Evolutionary conservation across 1,284 basidiomycete species (phyloP).

Genomic region (Ceratobasidium sp.): DNA sequence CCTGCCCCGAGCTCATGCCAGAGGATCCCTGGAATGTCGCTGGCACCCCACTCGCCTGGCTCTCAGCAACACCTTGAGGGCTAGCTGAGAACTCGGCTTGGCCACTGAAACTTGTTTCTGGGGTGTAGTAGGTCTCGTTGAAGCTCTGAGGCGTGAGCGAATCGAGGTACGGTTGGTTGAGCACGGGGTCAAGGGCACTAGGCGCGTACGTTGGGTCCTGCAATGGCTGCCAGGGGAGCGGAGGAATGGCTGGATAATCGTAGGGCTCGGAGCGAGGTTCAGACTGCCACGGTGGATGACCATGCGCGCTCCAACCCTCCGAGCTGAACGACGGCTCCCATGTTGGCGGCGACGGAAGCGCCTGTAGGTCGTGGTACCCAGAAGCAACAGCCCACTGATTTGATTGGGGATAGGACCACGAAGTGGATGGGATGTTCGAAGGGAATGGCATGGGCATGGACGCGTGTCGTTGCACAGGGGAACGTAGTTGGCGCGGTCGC

Average conservation of each 20-base stretch:
- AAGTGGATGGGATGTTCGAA: slow-evolving; percentile 1
- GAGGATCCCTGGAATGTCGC: slow-evolving; percentile 14
- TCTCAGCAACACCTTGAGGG: slow-evolving; percentile 12
- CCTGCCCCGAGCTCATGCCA: not conserved
- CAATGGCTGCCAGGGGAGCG: slow-evolving; percentile 37
- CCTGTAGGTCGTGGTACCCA: slow-evolving; percentile 36
- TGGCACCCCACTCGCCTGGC: slow-evolving; percentile 1
- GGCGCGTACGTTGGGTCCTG: slow-evolving; percentile 31
- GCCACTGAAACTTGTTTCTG: slow-evolving; percentile 33
- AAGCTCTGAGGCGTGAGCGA: slow-evolving; percentile 24
- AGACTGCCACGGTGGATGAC: slow-evolving; percentile 23
- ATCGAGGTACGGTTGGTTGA: slow-evolving; percentile 17
- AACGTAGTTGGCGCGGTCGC: slow-evolving; percentile 4
- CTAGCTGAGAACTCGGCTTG: slow-evolving; percentile 26
- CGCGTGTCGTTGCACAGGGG: slow-evolving; percentile 30
- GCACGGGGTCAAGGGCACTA: slow-evolving; percentile 26
- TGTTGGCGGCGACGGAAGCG: slow-evolving; percentile 28
- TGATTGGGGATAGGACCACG: slow-evolving; percentile 32
- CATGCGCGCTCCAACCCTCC: slow-evolving; percentile 33
- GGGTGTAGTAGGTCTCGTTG: slow-evolving; percentile 24
- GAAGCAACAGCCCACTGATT: slow-evolving; percentile 19
- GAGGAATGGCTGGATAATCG: slow-evolving; percentile 38
- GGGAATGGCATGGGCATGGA: slow-evolving; percentile 32
- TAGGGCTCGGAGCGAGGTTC: slow-evolving; percentile 10
- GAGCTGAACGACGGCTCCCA: slow-evolving; percentile 36